Evolutionary conservation across 768 basidiomycete genomes (phyloP).

Genomic region (Artomyces pyxidatus): DNA sequence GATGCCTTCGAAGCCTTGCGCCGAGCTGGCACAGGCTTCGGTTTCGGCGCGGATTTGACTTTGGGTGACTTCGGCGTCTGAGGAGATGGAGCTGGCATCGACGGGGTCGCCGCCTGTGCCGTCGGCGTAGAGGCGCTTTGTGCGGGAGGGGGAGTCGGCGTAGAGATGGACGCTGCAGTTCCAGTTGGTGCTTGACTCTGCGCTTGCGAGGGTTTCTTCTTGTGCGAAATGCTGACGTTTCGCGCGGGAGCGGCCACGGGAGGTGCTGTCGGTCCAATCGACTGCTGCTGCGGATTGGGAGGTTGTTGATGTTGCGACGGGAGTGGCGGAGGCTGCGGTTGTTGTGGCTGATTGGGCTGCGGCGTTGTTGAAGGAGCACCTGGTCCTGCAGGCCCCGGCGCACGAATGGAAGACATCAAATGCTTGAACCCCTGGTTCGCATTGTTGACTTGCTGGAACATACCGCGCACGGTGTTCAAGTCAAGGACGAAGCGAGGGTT

Average conservation of each 20-base stretch:
- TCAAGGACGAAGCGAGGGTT: constrained; percentile 13
- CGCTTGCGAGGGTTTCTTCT: constrained; percentile 9
- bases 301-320: not conserved
- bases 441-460: constrained; percentile 15
- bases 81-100: constrained; percentile 12
- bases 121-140: constrained; percentile 9
- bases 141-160: constrained; percentile 8
- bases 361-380: not conserved
- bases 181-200: not conserved
- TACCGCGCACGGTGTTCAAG: constrained; percentile 14
- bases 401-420: not conserved
- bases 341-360: constrained; percentile 4
- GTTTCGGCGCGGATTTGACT: constrained; percentile 39
- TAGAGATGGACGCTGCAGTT: constrained; percentile 1
- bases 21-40: constrained; percentile 27
- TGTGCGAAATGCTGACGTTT: constrained; percentile 1
- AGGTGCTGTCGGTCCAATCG: too few relatives aligned
- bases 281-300: not conserved
- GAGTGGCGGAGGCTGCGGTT: not conserved
- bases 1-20: constrained; percentile 24
- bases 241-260: not conserved
- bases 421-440: constrained; percentile 10
- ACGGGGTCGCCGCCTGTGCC: constrained; percentile 11
- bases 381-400: not conserved
- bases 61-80: constrained; percentile 60